A percentile compares a stretch with the other conserved stretches of the same genome.
phyloP scores from a whole-genome alignment of 129 eudicot genomes.

The Scalesia atractyloides region DNA sequence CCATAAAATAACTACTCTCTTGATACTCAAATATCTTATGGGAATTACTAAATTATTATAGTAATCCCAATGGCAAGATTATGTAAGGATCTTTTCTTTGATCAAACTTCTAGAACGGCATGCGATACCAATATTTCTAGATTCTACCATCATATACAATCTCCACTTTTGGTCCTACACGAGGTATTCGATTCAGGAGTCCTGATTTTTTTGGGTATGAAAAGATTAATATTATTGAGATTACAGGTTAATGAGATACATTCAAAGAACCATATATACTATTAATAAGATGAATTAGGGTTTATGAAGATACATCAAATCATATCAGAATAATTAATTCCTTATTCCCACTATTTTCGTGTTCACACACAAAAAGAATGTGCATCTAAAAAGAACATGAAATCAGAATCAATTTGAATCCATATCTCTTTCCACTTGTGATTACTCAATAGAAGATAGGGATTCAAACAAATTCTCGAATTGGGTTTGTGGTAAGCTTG shows the following conservation, averaged over 20 bases:
- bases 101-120: slow-evolving; percentile 1
- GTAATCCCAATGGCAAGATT: background rate
- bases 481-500: slow-evolving; percentile 27
- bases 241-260: no score
- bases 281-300: background rate
- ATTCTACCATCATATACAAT: background rate
- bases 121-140: background rate
- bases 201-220: background rate
- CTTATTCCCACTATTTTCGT: slow-evolving; percentile 23
- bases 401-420: slow-evolving; percentile 8
- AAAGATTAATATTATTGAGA: no score
- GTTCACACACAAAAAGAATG: slow-evolving; percentile 31
- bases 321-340: slow-evolving; percentile 20
- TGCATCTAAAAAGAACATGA: slow-evolving; percentile 30
- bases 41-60: no score
- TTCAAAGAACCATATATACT: no score
- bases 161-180: slow-evolving; percentile 1
- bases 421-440: slow-evolving; percentile 33
- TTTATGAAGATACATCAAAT: slow-evolving; percentile 13
- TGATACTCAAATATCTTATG: no score
- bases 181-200: no score
- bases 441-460: slow-evolving; percentile 8
- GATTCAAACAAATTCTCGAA: slow-evolving; percentile 18
- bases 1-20: no score
- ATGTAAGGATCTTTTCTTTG: background rate